phyloP scores from a whole-genome alignment of 2,329 filamentous ascomycete species.

The Xylariaceae sp. region DNA sequence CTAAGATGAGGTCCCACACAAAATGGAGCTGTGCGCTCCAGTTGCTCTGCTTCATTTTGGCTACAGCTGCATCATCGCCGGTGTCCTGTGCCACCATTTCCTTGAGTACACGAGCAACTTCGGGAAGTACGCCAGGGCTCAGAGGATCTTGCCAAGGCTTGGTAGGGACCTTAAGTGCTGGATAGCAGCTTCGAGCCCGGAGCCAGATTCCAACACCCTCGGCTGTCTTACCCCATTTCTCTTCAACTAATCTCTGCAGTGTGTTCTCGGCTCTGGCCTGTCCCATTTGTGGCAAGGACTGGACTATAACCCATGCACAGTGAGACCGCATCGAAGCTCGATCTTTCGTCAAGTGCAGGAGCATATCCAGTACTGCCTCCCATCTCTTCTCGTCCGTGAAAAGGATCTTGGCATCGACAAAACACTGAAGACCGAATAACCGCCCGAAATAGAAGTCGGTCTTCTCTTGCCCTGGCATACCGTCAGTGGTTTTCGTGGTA shows the following conservation, averaged over 20 bases:
- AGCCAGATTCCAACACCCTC: constrained; percentile 92
- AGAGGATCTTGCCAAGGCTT: constrained; percentile 79
- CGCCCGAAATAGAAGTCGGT: constrained; percentile 81
- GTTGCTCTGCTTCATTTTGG: constrained; percentile 60
- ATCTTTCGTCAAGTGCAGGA: constrained; percentile 71
- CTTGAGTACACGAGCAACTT: constrained; percentile 73
- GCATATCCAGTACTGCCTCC: constrained; percentile 63
- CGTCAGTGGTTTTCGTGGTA: constrained; percentile 51
- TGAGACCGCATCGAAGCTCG: constrained; percentile 89
- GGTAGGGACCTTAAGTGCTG: constrained; percentile 58
- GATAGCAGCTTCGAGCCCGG: constrained; percentile 59
- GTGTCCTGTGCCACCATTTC: constrained; percentile 59
- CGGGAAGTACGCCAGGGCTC: constrained; percentile 60
- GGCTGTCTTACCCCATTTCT: constrained; percentile 71
- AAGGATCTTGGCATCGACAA: constrained; percentile 74
- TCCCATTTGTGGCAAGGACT: constrained; percentile 62
- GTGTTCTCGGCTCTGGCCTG: constrained; percentile 56
- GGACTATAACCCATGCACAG: constrained; percentile 77
- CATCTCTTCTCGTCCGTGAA: constrained; percentile 58
- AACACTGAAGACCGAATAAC: constrained; percentile 80
- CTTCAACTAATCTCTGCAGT: constrained; percentile 56
- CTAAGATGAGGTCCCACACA: constrained; percentile 79
- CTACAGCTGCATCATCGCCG: constrained; percentile 38
- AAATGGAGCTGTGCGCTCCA: constrained; percentile 82
- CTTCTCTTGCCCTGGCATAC: constrained; percentile 66